Conservation (phyloP, 768 basidiomycete species). For the Rhizopogon roseolus region DNA sequence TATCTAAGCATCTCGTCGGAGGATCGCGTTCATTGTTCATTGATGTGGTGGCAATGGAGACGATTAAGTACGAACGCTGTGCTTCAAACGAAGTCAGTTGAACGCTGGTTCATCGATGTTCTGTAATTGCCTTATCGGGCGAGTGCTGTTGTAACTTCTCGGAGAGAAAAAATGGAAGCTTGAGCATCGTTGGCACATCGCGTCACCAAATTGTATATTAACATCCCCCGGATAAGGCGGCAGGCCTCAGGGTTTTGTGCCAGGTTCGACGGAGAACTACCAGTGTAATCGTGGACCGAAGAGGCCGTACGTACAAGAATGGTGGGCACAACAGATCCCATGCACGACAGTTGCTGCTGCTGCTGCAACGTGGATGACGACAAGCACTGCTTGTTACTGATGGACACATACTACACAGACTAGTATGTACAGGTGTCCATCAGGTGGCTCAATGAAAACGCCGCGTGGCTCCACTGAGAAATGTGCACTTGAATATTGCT, state of each 20-base stretch:
- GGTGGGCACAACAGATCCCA: background rate
- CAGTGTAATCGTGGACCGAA: background rate
- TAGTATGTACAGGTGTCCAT: no score
- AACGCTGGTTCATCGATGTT: slow-evolving; percentile 2
- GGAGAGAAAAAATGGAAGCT: slow-evolving; percentile 26
- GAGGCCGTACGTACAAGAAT: background rate
- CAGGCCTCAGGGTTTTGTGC: slow-evolving; percentile 2
- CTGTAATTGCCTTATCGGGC: slow-evolving; percentile 8
- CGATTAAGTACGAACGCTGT: slow-evolving; percentile 16
- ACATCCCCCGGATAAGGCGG: slow-evolving; percentile 12
- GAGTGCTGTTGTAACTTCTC: slow-evolving; percentile 14
- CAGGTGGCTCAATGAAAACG: no score
- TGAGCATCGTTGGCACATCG: background rate
- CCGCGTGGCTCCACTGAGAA: no score
- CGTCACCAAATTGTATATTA: slow-evolving; percentile 20
- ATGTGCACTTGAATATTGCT: no score
- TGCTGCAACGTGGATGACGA: background rate
- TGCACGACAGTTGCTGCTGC: no score
- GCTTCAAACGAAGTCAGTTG: slow-evolving; percentile 17
- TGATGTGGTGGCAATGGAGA: background rate
- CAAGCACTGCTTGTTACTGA: background rate
- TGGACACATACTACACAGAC: no score
- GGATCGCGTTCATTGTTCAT: slow-evolving; percentile 17
- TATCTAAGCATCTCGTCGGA: slow-evolving; percentile 9
- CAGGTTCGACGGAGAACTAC: slow-evolving; percentile 14